These are phyloP conservation scores for Arxiozyma slooffiae DNA, from an alignment of 1,139 yeast genomes.

Conservation along the genomic window DNA sequence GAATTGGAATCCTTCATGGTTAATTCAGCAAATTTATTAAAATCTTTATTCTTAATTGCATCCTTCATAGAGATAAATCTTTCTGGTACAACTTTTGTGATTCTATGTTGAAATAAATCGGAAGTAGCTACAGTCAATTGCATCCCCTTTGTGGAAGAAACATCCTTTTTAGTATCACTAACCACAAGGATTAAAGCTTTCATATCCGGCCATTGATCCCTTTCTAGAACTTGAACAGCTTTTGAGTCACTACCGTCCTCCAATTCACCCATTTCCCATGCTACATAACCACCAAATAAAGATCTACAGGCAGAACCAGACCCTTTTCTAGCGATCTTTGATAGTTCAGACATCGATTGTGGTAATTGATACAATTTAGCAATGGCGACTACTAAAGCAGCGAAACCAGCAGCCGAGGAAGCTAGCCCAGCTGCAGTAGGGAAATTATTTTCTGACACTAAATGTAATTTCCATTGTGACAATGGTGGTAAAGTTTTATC, in stretches of 20 bases:
- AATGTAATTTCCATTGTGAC: constrained; percentile 58
- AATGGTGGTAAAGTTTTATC: constrained; percentile 50
- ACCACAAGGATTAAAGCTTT: constrained; percentile 88
- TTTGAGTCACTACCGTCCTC: constrained; percentile 77
- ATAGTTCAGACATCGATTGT: constrained; percentile 69
- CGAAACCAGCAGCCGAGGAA: constrained; percentile 96
- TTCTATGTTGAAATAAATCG: constrained; percentile 70
- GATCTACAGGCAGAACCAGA: constrained; percentile 98
- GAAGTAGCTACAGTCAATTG: constrained; percentile 87
- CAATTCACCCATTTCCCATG: constrained; percentile 90
- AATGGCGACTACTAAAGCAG: constrained; percentile 83
- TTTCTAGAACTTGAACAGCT: constrained; percentile 84
- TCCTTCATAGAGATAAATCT: constrained; percentile 75
- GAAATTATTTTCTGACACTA: constrained; percentile 90
- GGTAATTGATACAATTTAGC: constrained; percentile 77
- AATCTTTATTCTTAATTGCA: constrained; percentile 62
- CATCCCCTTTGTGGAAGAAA: constrained; percentile 93
- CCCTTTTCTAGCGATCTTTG: constrained; percentile 93
- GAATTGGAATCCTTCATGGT: constrained; percentile 96
- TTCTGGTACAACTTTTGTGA: constrained; percentile 70
- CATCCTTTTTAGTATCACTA: constrained; percentile 86
- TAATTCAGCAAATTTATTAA: constrained; percentile 69
- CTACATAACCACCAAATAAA: constrained; percentile 92
- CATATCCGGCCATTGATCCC: constrained; percentile 84
- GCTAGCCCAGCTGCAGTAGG: constrained; percentile 99